Conservation (phyloP, 2,329 filamentous ascomycete genomes). For the Coniella vitis region DNA sequence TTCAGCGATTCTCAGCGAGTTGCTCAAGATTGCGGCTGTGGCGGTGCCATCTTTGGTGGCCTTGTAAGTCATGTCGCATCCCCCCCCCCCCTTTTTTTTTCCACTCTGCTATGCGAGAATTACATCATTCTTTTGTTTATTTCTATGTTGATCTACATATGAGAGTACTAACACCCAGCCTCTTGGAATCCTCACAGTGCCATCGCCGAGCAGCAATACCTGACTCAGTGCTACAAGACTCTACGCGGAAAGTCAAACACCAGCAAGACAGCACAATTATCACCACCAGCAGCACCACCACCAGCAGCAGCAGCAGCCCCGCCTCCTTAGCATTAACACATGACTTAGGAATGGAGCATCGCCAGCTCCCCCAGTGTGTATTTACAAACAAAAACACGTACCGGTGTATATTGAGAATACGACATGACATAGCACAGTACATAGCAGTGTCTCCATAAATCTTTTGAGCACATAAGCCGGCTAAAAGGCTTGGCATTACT, state of each 20-base stretch:
- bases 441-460: too few relatives aligned
- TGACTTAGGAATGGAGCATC: too few relatives aligned
- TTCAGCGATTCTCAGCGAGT: constrained; percentile 21
- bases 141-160: constrained; percentile 19
- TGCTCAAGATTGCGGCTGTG: constrained; percentile 42
- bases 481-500: too few relatives aligned
- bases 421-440: too few relatives aligned
- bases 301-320: too few relatives aligned
- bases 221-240: constrained; percentile 43
- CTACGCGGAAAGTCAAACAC: constrained; percentile 25
- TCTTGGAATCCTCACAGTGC: constrained; percentile 31
- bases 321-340: too few relatives aligned
- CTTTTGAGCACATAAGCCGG: too few relatives aligned
- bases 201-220: constrained; percentile 47
- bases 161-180: constrained; percentile 23
- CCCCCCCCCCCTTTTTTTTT: not conserved
- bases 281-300: too few relatives aligned
- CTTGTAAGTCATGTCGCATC: constrained; percentile 46
- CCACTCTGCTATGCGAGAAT: too few relatives aligned
- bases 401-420: too few relatives aligned
- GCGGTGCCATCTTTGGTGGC: constrained; percentile 46
- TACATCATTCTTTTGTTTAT: constrained; percentile 6
- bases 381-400: too few relatives aligned
- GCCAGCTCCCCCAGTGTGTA: too few relatives aligned
- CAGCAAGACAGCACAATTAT: not conserved